Percentiles rank a stretch among this genome's conserved stretches.
phyloP scores from a whole-genome alignment of 257 asterid species.

The Nicotiana obtusifolia region DNA sequence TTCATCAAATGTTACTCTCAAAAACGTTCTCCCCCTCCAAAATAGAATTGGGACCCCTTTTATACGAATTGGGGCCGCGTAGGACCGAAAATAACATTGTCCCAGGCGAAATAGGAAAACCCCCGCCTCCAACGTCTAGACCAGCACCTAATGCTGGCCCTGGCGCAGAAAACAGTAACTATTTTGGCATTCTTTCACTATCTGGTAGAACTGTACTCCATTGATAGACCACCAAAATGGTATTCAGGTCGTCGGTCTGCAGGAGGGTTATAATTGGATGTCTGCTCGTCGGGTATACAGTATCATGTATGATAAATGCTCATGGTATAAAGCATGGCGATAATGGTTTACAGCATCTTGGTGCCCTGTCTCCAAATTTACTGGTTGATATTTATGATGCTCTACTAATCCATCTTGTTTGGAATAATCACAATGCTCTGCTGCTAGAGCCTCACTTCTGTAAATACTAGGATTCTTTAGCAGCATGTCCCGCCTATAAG shows the following conservation, averaged over 20 bases:
- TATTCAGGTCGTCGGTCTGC: conserved; percentile 26
- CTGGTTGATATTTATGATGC: conserved; percentile 5
- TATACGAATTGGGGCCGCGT: too few species aligned
- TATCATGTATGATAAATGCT: conserved; percentile 27
- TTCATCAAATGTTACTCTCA: too few species aligned
- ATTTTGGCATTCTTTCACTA: too few species aligned
- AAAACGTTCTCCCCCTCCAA: too few species aligned
- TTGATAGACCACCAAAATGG: conserved; percentile 18
- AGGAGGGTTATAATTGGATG: conserved; percentile 24
- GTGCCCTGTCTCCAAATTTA: conserved; percentile 20
- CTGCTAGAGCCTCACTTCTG: conserved; percentile 19
- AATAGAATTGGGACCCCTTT: too few species aligned
- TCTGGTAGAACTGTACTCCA: conserved; percentile 14
- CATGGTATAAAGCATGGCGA: conserved; percentile 28
- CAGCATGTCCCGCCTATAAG: conserved; percentile 15
- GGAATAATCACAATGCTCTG: conserved; percentile 21
- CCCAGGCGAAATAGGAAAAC: too few species aligned
- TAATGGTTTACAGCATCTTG: conserved; percentile 24
- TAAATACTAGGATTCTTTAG: conserved; percentile 9
- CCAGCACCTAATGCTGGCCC: too few species aligned
- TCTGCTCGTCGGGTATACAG: conserved; percentile 18
- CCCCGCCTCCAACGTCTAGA: too few species aligned
- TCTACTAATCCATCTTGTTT: conserved; percentile 7
- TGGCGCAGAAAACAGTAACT: too few species aligned
- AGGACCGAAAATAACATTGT: too few species aligned